Base-by-base conservation (phyloP, 2,329 filamentous ascomycete species). In the Colletotrichum spaethianum region DNA sequence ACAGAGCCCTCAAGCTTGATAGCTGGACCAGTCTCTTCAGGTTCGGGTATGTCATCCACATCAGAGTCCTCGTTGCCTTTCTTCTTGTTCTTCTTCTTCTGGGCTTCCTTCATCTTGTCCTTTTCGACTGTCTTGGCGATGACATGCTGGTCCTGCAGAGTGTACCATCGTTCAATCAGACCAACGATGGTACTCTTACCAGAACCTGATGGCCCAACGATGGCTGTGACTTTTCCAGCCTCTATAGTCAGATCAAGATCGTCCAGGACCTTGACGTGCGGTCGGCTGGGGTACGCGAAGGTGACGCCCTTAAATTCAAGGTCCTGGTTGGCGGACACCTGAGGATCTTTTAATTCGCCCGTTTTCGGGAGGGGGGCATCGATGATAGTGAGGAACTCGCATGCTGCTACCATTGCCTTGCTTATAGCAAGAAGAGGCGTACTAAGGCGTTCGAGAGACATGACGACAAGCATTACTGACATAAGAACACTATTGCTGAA, bases 121-220 rank as follows among this genome's bases (percentile, higher is more conserved):
- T 85, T 83, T 73, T 86, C 86, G 48, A 86, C 80, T 3, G 85
- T 82, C 78, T 86, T 87, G 18, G 84, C 85, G 36, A 90, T 85
- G n/a, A 85, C 75, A 66, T 87, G 81, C 71, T 90, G 86, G 7
- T 87, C 83, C 44, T 86, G 83, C 0, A 92, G 83, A 2, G 90
- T 88, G 77, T 94, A 94, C 91, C 92, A 94, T 40, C 92, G 85
- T 77, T 94, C 90, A 3, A 94, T 83, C 2, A 95, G 82, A 0
- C 91, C 92, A 0, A 94, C 89, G 33, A 94, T 90, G 0, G 93
- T 95, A 62, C 90, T 93, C 79, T 95, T 95, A 0, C 93, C 93
- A 5, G 88, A 91, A 0, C 93, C 93, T 2, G 91, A 93, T 0
- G 92, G 89, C 0, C 93, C 93, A 26, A 95, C 93, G 23, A 95